Conservation (phyloP, 208 protist species). For the Naegleria gruberi region DNA sequence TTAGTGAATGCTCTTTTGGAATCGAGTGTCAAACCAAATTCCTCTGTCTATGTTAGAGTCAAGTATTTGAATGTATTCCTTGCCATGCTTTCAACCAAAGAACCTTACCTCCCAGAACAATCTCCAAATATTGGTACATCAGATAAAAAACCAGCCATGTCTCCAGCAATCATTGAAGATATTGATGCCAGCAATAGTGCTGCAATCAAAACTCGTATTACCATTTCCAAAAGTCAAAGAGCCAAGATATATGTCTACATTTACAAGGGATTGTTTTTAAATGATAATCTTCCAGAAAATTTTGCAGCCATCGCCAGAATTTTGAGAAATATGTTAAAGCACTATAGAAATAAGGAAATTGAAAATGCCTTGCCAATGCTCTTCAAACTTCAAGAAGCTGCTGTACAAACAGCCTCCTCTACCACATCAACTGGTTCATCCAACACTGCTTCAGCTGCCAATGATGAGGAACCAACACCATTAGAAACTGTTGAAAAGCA, state of each 20-base stretch:
- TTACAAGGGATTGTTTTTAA: background rate
- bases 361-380: background rate
- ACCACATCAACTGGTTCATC: background rate
- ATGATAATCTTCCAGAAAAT: background rate
- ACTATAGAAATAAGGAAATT: background rate
- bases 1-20: background rate
- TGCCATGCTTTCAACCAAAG: background rate
- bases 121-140: background rate
- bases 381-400: background rate
- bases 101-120: background rate
- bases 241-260: background rate
- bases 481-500: background rate
- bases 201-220: background rate
- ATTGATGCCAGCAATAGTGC: background rate
- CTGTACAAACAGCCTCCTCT: background rate
- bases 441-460: background rate
- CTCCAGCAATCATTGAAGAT: background rate
- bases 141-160: background rate
- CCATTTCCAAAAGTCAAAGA: background rate
- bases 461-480: background rate
- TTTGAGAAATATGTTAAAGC: background rate
- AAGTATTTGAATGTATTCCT: background rate
- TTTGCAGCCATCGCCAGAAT: background rate
- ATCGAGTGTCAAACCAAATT: background rate
- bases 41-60: background rate